A percentile compares a stretch with the other conserved stretches of the same genome.
These are phyloP conservation scores for Glonium stellatum DNA, from an alignment of 495 filamentous ascomycete species.

Conservation along the genomic window DNA sequence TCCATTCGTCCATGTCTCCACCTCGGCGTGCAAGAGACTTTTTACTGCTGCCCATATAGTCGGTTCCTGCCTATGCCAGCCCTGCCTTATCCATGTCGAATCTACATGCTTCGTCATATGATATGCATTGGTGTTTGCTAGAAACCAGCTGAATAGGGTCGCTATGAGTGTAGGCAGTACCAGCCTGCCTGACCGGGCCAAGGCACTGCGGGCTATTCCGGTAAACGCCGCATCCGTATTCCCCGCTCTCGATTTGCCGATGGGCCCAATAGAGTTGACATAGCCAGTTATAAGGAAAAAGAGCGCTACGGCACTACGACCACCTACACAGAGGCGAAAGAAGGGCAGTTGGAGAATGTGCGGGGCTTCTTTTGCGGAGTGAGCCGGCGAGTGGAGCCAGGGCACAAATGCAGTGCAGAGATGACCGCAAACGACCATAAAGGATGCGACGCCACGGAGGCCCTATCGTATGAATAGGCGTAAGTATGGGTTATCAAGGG, in stretches of 20 bases:
- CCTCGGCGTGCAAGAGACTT: slow-evolving; percentile 19
- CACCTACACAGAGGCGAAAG: slow-evolving; percentile 28
- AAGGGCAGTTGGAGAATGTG: slow-evolving; percentile 29
- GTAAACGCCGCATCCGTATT: slow-evolving; percentile 28
- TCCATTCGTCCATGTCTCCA: slow-evolving; percentile 28
- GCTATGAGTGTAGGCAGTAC: slow-evolving; percentile 28
- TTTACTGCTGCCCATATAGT: slow-evolving; percentile 21
- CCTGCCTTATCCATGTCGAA: slow-evolving; percentile 31
- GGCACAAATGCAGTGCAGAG: slow-evolving; percentile 28
- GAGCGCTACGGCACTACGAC: slow-evolving; percentile 27
- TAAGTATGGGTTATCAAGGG: neutral
- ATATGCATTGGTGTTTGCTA: slow-evolving; percentile 29
- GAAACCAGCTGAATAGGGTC: slow-evolving; percentile 27
- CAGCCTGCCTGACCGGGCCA: slow-evolving; percentile 27
- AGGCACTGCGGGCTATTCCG: slow-evolving; percentile 22
- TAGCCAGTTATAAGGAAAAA: slow-evolving; percentile 34
- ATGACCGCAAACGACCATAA: slow-evolving; percentile 30
- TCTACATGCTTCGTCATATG: slow-evolving; percentile 30
- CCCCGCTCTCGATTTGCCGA: slow-evolving; percentile 24
- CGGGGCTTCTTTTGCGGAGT: slow-evolving; percentile 17
- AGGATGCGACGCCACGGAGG: slow-evolving; percentile 28
- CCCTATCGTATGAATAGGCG: slow-evolving; percentile 15
- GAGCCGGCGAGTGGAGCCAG: slow-evolving; percentile 25
- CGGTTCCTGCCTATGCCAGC: slow-evolving; percentile 24
- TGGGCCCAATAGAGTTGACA: slow-evolving; percentile 31